phyloP scores from a whole-genome alignment of 768 basidiomycete genomes.

The Mycena belliarum region DNA sequence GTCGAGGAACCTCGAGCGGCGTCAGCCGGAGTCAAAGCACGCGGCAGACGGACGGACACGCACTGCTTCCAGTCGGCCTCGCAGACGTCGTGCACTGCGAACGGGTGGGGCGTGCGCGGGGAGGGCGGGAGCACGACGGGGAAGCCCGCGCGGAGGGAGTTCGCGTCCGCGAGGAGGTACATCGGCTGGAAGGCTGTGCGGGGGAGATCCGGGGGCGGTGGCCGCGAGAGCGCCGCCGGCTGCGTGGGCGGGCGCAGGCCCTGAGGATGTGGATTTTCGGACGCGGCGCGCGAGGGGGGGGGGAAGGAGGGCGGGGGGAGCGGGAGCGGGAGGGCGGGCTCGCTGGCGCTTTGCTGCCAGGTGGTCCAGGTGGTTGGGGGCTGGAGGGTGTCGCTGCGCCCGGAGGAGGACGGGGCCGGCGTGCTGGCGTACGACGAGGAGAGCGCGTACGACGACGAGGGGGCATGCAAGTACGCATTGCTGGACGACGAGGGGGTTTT shows the following conservation, averaged over 20 bases:
- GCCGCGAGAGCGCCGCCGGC: constrained; percentile 8
- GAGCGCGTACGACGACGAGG: not conserved
- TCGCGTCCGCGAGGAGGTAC: constrained; percentile 31
- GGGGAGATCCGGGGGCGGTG: not conserved
- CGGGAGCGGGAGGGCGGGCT: not conserved
- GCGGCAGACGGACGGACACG: not conserved
- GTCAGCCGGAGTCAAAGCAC: too few relatives aligned
- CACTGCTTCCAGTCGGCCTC: constrained; percentile 54
- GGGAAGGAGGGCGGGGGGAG: not conserved
- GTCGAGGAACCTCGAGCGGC: constrained; percentile 41
- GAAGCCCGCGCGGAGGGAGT: constrained; percentile 45
- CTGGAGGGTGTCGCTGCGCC: not conserved
- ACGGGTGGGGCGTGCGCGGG: constrained; percentile 44
- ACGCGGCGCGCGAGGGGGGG: not conserved
- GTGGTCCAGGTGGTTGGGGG: not conserved
- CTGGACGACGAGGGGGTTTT: too few relatives aligned
- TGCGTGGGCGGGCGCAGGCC: not conserved
- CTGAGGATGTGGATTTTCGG: not conserved
- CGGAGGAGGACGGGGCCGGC: too few relatives aligned
- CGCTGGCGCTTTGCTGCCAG: not conserved
- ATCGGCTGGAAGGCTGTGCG: constrained; percentile 32
- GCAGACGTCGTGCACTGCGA: constrained; percentile 47
- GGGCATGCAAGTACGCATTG: too few relatives aligned
- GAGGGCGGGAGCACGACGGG: constrained; percentile 43
- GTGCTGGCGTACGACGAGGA: too few relatives aligned